A percentile compares a stretch with the other conserved stretches of the same genome.
These are phyloP conservation scores for Pholiota conissans DNA, from an alignment of 768 basidiomycete genomes.

Conservation along the genomic window DNA sequence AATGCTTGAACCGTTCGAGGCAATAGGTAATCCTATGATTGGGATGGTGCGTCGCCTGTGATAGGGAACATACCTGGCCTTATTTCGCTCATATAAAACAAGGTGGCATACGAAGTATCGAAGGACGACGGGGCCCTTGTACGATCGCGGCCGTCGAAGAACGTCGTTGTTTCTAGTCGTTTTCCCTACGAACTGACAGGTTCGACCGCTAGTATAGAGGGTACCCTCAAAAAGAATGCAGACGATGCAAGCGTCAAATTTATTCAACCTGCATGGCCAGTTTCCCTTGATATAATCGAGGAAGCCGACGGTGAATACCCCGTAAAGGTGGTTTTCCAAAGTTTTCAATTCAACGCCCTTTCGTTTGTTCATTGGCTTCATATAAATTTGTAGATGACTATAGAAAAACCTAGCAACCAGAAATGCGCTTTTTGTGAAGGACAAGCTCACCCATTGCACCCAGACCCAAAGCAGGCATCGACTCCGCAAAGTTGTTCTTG, in stretches of 20 bases:
- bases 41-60: slow-evolving; percentile 3
- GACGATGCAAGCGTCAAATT: slow-evolving; percentile 6
- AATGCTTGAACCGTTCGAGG: slow-evolving; percentile 5
- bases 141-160: slow-evolving; percentile 3
- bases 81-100: not conserved
- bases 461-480: not conserved
- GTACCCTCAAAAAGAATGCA: slow-evolving; percentile 9
- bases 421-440: not conserved
- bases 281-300: not conserved
- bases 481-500: not conserved
- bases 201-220: slow-evolving; percentile 7
- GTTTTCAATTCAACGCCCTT: not conserved
- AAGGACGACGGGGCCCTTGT: not conserved
- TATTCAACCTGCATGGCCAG: slow-evolving; percentile 8
- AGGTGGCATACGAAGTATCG: slow-evolving; percentile 8
- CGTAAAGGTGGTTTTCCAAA: not conserved
- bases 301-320: not conserved
- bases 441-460: not conserved
- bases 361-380: too few relatives aligned
- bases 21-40: slow-evolving; percentile 7
- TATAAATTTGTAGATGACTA: not conserved
- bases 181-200: slow-evolving; percentile 10
- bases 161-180: slow-evolving; percentile 7
- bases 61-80: not conserved
- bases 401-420: not conserved